Evolutionary conservation across 768 basidiomycete species (phyloP).

Genomic region (Russula compacta): DNA sequence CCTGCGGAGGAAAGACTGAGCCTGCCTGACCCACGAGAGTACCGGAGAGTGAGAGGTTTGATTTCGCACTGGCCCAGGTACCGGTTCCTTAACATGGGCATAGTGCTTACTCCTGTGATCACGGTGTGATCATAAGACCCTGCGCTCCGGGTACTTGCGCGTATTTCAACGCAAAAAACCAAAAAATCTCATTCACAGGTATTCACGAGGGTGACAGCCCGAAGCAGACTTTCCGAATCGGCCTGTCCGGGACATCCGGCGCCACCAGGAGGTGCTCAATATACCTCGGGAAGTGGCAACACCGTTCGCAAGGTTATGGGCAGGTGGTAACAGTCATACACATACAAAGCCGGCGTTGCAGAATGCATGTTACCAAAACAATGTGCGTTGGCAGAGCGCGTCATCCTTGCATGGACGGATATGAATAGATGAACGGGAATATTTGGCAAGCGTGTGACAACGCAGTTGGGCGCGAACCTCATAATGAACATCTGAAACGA

Average conservation of each 20-base stretch:
- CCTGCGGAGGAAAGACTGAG: background rate
- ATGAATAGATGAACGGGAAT: conserved; percentile 3
- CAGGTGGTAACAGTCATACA: conserved; percentile 1
- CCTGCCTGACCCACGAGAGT: background rate
- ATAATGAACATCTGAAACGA: background rate
- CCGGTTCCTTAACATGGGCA: conserved; percentile 3
- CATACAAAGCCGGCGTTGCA: background rate
- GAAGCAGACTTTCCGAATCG: background rate
- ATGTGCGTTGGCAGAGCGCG: background rate
- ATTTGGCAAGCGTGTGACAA: conserved; percentile 1
- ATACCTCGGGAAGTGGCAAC: background rate
- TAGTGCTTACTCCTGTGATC: conserved; percentile 2
- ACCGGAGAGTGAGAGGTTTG: background rate
- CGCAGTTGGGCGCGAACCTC: background rate
- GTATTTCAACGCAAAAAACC: background rate
- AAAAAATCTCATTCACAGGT: background rate
- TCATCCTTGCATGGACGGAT: conserved; percentile 3
- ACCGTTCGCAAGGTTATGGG: background rate
- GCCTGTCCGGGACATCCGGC: background rate
- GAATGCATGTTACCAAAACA: conserved; percentile 1
- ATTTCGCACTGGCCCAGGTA: background rate
- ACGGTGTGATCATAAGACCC: conserved; percentile 3
- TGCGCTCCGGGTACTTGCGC: background rate
- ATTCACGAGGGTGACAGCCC: conserved; percentile 1
- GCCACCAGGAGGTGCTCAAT: background rate